These are phyloP conservation scores for Trametes cingulata DNA, from an alignment of 768 basidiomycete genomes.

Conservation along the genomic window DNA sequence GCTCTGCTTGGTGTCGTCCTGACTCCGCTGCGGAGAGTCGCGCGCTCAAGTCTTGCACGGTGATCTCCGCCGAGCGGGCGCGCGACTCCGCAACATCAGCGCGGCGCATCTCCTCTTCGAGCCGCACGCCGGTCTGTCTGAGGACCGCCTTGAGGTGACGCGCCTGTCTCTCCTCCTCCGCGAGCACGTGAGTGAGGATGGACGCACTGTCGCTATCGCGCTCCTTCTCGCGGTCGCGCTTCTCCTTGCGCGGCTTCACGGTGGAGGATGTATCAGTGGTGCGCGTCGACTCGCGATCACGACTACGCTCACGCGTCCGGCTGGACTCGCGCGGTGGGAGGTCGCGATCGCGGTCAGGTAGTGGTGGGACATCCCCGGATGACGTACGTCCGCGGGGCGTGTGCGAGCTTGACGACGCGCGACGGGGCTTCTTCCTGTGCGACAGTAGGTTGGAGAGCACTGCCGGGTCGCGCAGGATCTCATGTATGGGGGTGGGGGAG, in stretches of 20 bases:
- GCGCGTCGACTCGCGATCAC: conserved; percentile 14
- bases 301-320: conserved; percentile 7
- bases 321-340: neutral
- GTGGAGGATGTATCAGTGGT: conserved; percentile 15
- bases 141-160: conserved; percentile 55
- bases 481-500: conserved; percentile 46
- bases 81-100: conserved; percentile 53
- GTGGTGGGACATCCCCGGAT: neutral
- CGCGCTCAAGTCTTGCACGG: conserved; percentile 42
- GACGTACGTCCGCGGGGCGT: conserved; percentile 30
- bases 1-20: conserved; percentile 40
- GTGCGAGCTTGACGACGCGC: conserved; percentile 39
- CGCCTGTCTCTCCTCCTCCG: conserved; percentile 59
- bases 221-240: conserved; percentile 27
- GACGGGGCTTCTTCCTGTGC: conserved; percentile 33
- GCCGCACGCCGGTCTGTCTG: conserved; percentile 49
- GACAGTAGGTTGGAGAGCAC: conserved; percentile 40
- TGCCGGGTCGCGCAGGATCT: conserved; percentile 47
- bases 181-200: conserved; percentile 41
- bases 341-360: conserved; percentile 4
- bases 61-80: conserved; percentile 53
- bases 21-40: conserved; percentile 44
- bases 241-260: conserved; percentile 36
- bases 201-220: conserved; percentile 26
- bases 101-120: conserved; percentile 57